Conservation (phyloP, 2,329 filamentous ascomycete genomes). For the Colletotrichum incanum region DNA sequence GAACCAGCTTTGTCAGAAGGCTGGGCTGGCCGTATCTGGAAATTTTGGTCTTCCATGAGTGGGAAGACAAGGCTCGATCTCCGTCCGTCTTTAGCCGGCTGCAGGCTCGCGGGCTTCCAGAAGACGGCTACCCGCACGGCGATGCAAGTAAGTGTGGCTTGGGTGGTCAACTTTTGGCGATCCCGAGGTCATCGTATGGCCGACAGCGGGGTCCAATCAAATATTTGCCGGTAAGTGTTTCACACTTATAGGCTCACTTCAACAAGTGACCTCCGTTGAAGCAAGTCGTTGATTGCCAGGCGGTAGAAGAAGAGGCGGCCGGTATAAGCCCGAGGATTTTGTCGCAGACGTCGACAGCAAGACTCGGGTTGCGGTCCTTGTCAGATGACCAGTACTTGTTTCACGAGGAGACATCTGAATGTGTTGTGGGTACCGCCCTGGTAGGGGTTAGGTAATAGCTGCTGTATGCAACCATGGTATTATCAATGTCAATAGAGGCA, state of each 20-base stretch:
- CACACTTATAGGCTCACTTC: slow-evolving; percentile 8
- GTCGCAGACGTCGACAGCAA: background rate
- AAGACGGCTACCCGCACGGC: slow-evolving; percentile 25
- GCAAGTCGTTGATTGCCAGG: background rate
- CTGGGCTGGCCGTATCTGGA: background rate
- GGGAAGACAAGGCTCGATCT: slow-evolving; percentile 6
- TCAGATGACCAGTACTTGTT: slow-evolving; percentile 13
- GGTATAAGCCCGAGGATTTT: background rate
- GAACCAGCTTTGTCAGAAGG: background rate
- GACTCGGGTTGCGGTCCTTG: slow-evolving; percentile 1
- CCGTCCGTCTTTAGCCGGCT: slow-evolving; percentile 32
- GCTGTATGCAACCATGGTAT: background rate
- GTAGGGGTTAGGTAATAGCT: slow-evolving; percentile 20
- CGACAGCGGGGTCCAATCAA: slow-evolving; percentile 30
- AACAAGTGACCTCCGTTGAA: slow-evolving; percentile 9
- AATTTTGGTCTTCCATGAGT: background rate
- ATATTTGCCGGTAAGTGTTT: slow-evolving; percentile 33
- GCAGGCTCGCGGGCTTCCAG: slow-evolving; percentile 27
- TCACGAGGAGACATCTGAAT: slow-evolving; percentile 10
- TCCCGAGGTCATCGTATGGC: slow-evolving; percentile 25
- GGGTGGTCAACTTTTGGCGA: slow-evolving; percentile 11
- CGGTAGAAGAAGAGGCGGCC: background rate
- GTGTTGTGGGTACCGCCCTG: slow-evolving; percentile 16
- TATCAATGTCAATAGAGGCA: background rate
- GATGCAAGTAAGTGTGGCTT: slow-evolving; percentile 1